These are phyloP conservation scores for Apiospora kogelbergensis DNA, from an alignment of 2,329 filamentous ascomycete genomes.

Conservation along the genomic window DNA sequence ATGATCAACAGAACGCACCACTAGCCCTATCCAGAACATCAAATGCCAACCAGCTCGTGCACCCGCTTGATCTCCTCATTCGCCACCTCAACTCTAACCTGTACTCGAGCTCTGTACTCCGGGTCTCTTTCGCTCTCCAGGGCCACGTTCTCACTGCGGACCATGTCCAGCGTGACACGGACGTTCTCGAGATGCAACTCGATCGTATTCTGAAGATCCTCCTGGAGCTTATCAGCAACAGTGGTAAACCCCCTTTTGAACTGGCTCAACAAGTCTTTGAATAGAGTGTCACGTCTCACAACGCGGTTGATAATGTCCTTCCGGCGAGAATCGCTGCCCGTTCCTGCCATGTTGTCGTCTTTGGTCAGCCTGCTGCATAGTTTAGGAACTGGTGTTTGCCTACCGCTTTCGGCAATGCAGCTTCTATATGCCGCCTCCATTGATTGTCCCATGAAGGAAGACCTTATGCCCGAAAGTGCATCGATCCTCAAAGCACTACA, in stretches of 20 bases:
- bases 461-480: constrained; percentile 36
- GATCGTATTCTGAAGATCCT: constrained; percentile 18
- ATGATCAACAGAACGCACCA: not conserved
- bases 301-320: constrained; percentile 33
- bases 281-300: constrained; percentile 28
- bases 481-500: constrained; percentile 33
- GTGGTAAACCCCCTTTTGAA: constrained; percentile 25
- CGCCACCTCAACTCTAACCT: constrained; percentile 7
- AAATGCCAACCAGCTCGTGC: not conserved
- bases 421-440: constrained; percentile 36
- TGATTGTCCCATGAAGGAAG: constrained; percentile 35
- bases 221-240: constrained; percentile 19
- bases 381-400: constrained; percentile 3
- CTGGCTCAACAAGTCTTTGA: constrained; percentile 28
- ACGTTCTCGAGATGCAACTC: constrained; percentile 27
- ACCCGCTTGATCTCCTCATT: not conserved
- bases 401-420: constrained; percentile 34
- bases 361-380: not conserved
- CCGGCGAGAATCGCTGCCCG: constrained; percentile 32
- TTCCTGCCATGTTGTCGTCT: constrained; percentile 23
- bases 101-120: constrained; percentile 33
- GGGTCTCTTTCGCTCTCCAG: constrained; percentile 37
- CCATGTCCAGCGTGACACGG: constrained; percentile 32
- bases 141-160: constrained; percentile 37
- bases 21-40: not conserved